Percentiles rank a stretch among this genome's conserved stretches.
phyloP scores from a whole-genome alignment of 129 eudicot genomes.

The Flaveria sonorensis region DNA sequence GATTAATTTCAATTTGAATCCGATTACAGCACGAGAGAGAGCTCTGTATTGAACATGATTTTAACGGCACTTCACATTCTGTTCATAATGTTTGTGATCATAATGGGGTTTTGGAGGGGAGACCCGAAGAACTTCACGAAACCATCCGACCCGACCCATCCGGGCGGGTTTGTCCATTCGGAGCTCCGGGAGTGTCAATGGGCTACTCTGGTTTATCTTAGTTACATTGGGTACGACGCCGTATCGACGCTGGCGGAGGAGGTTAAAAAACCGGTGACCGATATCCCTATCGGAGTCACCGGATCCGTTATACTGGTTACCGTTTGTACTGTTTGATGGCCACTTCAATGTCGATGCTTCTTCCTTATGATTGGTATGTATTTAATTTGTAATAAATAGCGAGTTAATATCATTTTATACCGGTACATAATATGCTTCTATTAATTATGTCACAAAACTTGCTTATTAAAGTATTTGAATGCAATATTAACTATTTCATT shows the following conservation, averaged over 20 bases:
- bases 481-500: no score
- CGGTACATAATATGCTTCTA: no score
- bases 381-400: not conserved
- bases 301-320: constrained; percentile 40
- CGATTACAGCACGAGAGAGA: constrained; percentile 81
- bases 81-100: constrained; percentile 74
- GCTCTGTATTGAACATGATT: constrained; percentile 72
- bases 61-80: constrained; percentile 69
- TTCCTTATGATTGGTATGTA: constrained; percentile 56
- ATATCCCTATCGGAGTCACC: constrained; percentile 44
- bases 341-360: constrained; percentile 47
- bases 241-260: constrained; percentile 50
- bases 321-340: constrained; percentile 41
- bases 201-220: constrained; percentile 85
- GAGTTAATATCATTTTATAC: no score
- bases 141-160: constrained; percentile 58
- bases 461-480: no score
- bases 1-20: not conserved
- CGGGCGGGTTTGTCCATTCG: constrained; percentile 83
- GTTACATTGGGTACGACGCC: constrained; percentile 97
- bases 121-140: constrained; percentile 63
- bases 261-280: constrained; percentile 63
- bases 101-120: constrained; percentile 81
- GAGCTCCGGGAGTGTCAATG: constrained; percentile 82
- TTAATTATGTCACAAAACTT: no score